Evolutionary conservation across 306 rosid species (phyloP), one percentile per base, ranked within the genome.

Genomic region (Prunus dulcis): DNA sequence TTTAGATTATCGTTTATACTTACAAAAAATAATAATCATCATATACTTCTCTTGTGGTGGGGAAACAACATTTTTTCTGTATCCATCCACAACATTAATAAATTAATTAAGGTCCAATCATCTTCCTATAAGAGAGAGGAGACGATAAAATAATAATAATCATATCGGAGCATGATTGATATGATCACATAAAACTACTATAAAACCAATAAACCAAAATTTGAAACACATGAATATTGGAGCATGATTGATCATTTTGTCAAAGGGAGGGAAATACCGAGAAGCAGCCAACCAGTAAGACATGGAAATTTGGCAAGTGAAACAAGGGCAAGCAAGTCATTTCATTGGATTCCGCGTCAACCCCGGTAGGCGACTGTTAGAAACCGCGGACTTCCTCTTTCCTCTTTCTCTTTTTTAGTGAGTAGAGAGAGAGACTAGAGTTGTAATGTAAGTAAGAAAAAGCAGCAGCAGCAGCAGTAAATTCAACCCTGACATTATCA

Each of bases 261-360:
- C 38, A 14, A 67, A 28, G 23, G 13, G 52, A 34, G 12, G 23
- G 20, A 23, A 72, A 56, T 56, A 57, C 25, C 0, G 9, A 41
- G 41, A 9, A 41, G 43, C 43, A 15, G 76, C 17, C 69, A 17
- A 38, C 23, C 23, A 38, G 8, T 8, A 12, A 34, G 10, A 45
- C 3, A 9, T 9, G 25, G 4, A 72, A 9, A 2, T 3, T 11
- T 2, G 2, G 70, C 4, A 62, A 64, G 0, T 0, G 18, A 15
- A 9, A 0, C 8, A 63, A 57, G 79, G 86, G 56, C 9, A 87
- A 0, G 61, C 1, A 8, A 0, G 87, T 76, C 41, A 84, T 78
- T 80, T 53, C 0, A 0, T 0, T 1, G 2, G 34, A 77, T 74
- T 68, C 76, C 89, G 95, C 91, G 96, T 90, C 65, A 64, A 80